Conservation (phyloP, 2,329 filamentous ascomycete species). For the Colletotrichum shisoi region DNA sequence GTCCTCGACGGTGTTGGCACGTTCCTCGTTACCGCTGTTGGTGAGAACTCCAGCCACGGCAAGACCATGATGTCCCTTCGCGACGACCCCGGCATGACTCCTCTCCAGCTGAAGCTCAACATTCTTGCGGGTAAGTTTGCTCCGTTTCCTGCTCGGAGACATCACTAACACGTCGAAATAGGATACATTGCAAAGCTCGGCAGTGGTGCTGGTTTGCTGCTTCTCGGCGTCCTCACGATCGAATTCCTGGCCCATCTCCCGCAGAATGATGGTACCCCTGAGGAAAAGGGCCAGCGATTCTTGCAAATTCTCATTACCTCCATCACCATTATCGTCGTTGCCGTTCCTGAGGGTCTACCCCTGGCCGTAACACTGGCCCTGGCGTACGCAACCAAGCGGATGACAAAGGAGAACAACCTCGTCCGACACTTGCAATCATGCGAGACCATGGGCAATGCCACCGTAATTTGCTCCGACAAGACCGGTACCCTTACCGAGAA, state of each 20-base stretch:
- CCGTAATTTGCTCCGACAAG: slow-evolving; percentile 71
- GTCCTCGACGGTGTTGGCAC: slow-evolving; percentile 58
- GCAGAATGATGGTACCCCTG: slow-evolving; percentile 32
- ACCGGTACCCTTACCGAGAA: slow-evolving; percentile 72
- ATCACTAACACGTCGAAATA: slow-evolving; percentile 6
- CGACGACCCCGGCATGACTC: slow-evolving; percentile 41
- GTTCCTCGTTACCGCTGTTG: slow-evolving; percentile 41
- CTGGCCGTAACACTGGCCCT: slow-evolving; percentile 68
- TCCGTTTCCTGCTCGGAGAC: too few relatives aligned
- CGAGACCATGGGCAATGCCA: slow-evolving; percentile 71
- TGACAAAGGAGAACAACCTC: slow-evolving; percentile 70
- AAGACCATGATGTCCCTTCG: slow-evolving; percentile 42
- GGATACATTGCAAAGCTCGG: slow-evolving; percentile 42
- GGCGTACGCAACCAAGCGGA: slow-evolving; percentile 68
- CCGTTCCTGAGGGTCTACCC: slow-evolving; percentile 67
- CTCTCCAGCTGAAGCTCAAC: slow-evolving; percentile 41
- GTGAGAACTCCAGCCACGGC: slow-evolving; percentile 40
- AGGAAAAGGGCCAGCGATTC: slow-evolving; percentile 63
- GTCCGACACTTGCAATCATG: slow-evolving; percentile 67
- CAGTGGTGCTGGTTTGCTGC: slow-evolving; percentile 40
- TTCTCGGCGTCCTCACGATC: slow-evolving; percentile 39
- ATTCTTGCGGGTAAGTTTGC: slow-evolving; percentile 39
- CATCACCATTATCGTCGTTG: slow-evolving; percentile 67
- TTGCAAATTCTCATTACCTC: slow-evolving; percentile 50
- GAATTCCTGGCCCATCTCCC: slow-evolving; percentile 53